Conservation (phyloP, 2,329 filamentous ascomycete species). For the Pseudogymnoascus sp. region DNA sequence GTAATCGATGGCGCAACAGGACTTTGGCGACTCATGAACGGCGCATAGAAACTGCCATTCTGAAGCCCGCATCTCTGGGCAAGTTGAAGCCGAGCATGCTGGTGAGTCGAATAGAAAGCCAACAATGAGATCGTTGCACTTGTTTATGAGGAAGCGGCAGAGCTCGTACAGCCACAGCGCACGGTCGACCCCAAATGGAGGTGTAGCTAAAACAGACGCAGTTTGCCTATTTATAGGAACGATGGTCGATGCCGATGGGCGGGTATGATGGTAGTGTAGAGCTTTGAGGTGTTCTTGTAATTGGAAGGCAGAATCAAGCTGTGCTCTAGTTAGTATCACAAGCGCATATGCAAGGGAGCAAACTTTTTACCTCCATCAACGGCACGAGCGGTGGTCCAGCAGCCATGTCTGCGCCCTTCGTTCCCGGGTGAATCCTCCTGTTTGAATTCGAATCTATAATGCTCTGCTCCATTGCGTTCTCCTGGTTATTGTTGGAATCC, state of each 20-base stretch:
- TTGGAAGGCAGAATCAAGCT: slow-evolving; percentile 97
- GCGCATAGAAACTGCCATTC: slow-evolving; percentile 99
- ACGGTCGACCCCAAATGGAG: slow-evolving; percentile 73
- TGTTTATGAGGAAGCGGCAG: slow-evolving; percentile 88
- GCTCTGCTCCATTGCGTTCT: slow-evolving; percentile 49
- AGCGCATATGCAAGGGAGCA: slow-evolving; percentile 10
- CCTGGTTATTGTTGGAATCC: slow-evolving; percentile 50
- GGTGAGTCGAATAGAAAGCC: slow-evolving; percentile 88
- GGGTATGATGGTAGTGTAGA: slow-evolving; percentile 75
- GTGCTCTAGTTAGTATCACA: slow-evolving; percentile 20
- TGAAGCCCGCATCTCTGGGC: slow-evolving; percentile 95
- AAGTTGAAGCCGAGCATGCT: slow-evolving; percentile 80
- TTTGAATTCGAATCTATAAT: slow-evolving; percentile 66
- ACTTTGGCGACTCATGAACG: slow-evolving; percentile 92
- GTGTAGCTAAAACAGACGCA: slow-evolving; percentile 67
- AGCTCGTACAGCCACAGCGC: slow-evolving; percentile 97
- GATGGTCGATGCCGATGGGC: slow-evolving; percentile 48
- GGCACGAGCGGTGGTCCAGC: slow-evolving; percentile 83
- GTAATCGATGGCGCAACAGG: slow-evolving; percentile 97
- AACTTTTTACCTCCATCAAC: slow-evolving; percentile 61
- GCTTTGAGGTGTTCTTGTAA: slow-evolving; percentile 95
- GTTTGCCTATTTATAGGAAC: slow-evolving; percentile 68
- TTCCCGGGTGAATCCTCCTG: slow-evolving; percentile 84
- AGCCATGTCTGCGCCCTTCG: slow-evolving; percentile 86
- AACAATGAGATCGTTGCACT: slow-evolving; percentile 87